phyloP scores from a whole-genome alignment of 1,284 basidiomycete species.

The Psilocybe mexicana region DNA sequence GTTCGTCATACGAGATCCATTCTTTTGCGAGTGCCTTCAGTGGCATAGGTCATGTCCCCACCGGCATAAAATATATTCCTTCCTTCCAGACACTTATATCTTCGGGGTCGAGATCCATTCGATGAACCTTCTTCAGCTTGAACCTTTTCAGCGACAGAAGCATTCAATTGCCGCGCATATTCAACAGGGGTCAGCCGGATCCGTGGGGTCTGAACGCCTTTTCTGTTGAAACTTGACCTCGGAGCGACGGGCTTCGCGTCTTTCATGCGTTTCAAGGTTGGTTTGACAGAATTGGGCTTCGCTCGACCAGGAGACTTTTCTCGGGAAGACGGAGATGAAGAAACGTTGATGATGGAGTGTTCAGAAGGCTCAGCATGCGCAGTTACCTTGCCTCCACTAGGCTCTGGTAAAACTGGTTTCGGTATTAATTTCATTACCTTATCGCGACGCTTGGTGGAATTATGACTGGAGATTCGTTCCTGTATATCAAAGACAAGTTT shows the following conservation, averaged over 20 bases:
- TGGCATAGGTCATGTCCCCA: constrained; percentile 54
- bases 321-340: constrained; percentile 34
- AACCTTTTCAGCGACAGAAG: constrained; percentile 35
- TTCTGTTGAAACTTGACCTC: constrained; percentile 18
- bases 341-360: constrained; percentile 30
- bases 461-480: constrained; percentile 33
- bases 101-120: constrained; percentile 7
- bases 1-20: constrained; percentile 60
- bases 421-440: constrained; percentile 30
- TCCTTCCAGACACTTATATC: constrained; percentile 42
- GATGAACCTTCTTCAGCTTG: constrained; percentile 18
- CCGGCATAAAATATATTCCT: constrained; percentile 59
- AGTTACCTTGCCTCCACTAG: constrained; percentile 10
- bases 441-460: constrained; percentile 23
- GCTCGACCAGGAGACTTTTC: constrained; percentile 20
- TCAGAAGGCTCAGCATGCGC: constrained; percentile 22
- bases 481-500: constrained; percentile 32
- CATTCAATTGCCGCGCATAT: constrained; percentile 3
- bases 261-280: neutral
- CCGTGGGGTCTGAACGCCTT: constrained; percentile 27
- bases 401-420: constrained; percentile 12
- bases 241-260: constrained; percentile 11
- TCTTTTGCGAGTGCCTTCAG: constrained; percentile 47
- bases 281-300: constrained; percentile 10
- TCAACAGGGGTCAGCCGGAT: constrained; percentile 11